Percentiles rank a stretch among this genome's conserved stretches.
Conservation (phyloP, 164 flowering plant species). For the Houttuynia cordata region DNA sequence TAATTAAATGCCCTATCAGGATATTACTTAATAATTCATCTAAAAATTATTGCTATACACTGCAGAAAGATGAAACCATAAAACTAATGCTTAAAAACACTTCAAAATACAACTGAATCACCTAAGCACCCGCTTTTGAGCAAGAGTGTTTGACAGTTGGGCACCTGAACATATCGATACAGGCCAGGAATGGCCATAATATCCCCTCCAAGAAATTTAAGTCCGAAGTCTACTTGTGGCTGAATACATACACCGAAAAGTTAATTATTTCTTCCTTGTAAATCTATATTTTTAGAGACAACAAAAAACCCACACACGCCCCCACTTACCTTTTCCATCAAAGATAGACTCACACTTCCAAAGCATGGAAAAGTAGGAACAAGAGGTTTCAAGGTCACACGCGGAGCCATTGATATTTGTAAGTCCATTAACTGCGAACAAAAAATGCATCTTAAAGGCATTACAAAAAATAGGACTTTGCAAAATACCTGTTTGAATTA, state of each 20-base stretch:
- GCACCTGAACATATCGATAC: slow-evolving; percentile 68
- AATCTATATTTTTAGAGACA: too few species aligned
- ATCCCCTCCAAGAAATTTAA: slow-evolving; percentile 65
- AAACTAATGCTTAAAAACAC: background rate
- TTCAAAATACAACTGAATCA: background rate
- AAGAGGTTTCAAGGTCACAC: slow-evolving; percentile 69
- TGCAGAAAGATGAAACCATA: background rate
- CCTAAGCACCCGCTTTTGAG: background rate
- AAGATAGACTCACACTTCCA: slow-evolving; percentile 41
- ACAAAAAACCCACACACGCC: background rate
- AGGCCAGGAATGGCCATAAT: slow-evolving; percentile 89
- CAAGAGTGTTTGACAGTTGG: slow-evolving; percentile 6
- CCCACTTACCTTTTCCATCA: slow-evolving; percentile 64
- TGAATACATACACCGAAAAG: slow-evolving; percentile 15
- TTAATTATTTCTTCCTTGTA: background rate
- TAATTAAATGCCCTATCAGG: too few species aligned
- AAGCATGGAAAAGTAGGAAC: slow-evolving; percentile 96
- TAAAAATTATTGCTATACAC: background rate
- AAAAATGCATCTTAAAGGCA: slow-evolving; percentile 7
- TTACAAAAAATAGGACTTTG: background rate
- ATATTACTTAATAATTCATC: too few species aligned
- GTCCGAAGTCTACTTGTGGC: slow-evolving; percentile 85
- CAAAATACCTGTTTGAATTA: slow-evolving; percentile 2
- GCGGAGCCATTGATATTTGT: slow-evolving; percentile 54
- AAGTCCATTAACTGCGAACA: slow-evolving; percentile 65